Conservation (phyloP, 2,329 filamentous ascomycete genomes). For the Immersiporthe knoxdaviesiana region DNA sequence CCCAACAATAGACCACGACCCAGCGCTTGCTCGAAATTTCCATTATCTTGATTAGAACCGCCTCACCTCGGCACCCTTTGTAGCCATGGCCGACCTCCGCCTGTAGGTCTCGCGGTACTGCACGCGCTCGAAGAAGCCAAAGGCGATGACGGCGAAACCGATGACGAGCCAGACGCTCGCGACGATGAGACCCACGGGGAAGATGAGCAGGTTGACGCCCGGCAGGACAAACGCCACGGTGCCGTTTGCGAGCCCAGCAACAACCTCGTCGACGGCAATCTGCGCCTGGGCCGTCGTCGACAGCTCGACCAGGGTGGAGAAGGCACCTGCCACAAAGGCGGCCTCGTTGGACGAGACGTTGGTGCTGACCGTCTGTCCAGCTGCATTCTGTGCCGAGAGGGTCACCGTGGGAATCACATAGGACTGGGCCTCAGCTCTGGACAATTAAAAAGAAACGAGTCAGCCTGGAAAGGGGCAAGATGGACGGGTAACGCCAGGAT, state of each 20-base stretch:
- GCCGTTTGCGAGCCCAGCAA: slow-evolving; percentile 51
- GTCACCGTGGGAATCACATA: slow-evolving; percentile 71
- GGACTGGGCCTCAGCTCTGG: slow-evolving; percentile 63
- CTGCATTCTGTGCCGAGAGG: slow-evolving; percentile 59
- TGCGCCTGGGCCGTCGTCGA: slow-evolving; percentile 55
- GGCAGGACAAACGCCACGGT: slow-evolving; percentile 70
- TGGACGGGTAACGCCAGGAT: neutral
- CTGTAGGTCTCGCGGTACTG: slow-evolving; percentile 67
- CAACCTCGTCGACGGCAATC: slow-evolving; percentile 52
- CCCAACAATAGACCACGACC: neutral
- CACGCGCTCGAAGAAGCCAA: slow-evolving; percentile 69
- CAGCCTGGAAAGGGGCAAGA: slow-evolving; percentile 13
- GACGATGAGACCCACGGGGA: slow-evolving; percentile 71
- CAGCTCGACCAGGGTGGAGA: slow-evolving; percentile 60
- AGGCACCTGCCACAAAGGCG: slow-evolving; percentile 71
- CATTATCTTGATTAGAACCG: slow-evolving; percentile 36
- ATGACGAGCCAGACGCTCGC: slow-evolving; percentile 64
- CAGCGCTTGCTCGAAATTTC: neutral
- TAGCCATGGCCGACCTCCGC: slow-evolving; percentile 50
- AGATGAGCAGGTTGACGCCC: slow-evolving; percentile 68
- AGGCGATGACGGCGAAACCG: slow-evolving; percentile 60
- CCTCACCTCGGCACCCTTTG: slow-evolving; percentile 38
- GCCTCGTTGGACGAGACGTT: slow-evolving; percentile 72
- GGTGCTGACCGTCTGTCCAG: slow-evolving; percentile 59
- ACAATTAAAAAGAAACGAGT: slow-evolving; percentile 10